Evolutionary conservation across 2,329 filamentous ascomycete genomes (phyloP), one percentile per base, ranked within the genome.

Genomic region (Colletotrichum sp.): DNA sequence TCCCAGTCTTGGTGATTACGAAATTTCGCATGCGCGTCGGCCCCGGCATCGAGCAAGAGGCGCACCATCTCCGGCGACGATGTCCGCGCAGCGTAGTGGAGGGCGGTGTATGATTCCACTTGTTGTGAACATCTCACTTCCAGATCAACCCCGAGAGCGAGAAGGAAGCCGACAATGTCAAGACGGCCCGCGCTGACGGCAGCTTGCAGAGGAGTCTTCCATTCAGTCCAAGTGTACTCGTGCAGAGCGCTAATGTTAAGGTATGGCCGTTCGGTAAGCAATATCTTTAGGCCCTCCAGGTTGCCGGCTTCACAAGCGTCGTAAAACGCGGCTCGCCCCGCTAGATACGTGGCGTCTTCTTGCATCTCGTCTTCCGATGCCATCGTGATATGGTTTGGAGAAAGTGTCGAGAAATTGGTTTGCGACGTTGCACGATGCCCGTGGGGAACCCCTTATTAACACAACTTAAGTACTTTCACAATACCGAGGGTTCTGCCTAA

Each of bases 381-480:
- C 39, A 43, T 43, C 18, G 39, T 43, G 39, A n/a, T 43, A n/a
- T n/a, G 0, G 4, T n/a, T 6, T 43, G 39, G 18, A 0, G 39
- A 43, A 43, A n/a, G 39, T 43, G 18, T n/a, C 9, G 16, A 43
- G 39, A 2, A 43, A 2, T 43, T 43, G 18, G 39, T n/a, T 4
- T 43, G 5, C 39, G 18, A 2, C 0, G 0, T 43, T 48, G 39
- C 9, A 12, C 18, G 39, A 12, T n/a, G 18, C 9, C 9, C 1
- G 2, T 0, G 39, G 2, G 18, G 18, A 0, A 48, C 18, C 18
- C 22, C 18, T 48, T 4, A 48, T 48, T 6, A 48, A 48, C 2
- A 12, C 0, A 4, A 12, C 18, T n/a, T n/a, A 10, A 18, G 16
- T 43, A 5, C 2, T 4, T 6, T 43, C 1, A 48, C 18, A 12